Evolutionary conservation across 306 rosid genomes (phyloP), one percentile per base, ranked within the genome.

Genomic region (Erythrophleum fordii): DNA sequence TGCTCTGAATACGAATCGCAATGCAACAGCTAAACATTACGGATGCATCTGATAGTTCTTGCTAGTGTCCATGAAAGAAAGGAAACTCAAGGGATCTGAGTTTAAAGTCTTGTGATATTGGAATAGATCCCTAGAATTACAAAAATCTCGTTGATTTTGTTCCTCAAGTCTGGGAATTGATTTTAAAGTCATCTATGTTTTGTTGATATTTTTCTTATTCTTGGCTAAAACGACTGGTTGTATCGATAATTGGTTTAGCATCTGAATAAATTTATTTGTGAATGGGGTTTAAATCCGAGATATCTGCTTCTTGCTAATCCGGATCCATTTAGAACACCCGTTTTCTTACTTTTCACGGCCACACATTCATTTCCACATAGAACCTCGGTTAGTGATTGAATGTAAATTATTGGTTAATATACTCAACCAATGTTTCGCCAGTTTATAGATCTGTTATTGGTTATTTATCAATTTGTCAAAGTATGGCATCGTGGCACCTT

Each of bases 211-310:
- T 20, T 39, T 39, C 3, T 25, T 23, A 6, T n/a, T 55, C 22
- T 74, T 44, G 1, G 37, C 37, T 55, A 9, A 41, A 23, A 22
- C 14, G 20, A 23, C 46, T 72, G 25, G 23, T 58, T 72, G 55
- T 61, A 80, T 86, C 72, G 8, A 25, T 31, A 35, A 18, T n/a
- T 83, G 69, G 20, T 68, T 66, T 74, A 68, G 60, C 37, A 51
- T 80, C 44, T 70, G 35, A 29, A 23, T 12, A 5, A 11, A 48
- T 41, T 4, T 35, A 48, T 46, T 16, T 42, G 51, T 3, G 39
- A 73, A 41, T 59, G 39, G 75, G 16, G 28, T 77, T 53, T 56
- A 8, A 23, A 59, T 77, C 56, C 73, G 2, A 22, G 59, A 51
- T 80, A 12, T 77, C 2, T 29, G 45, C 49, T 59, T 60, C 0